Percentiles rank a stretch among this genome's conserved stretches.
Evolutionary conservation across 176 grass and related monocot species (phyloP).

Genomic region (Avena sativa): DNA sequence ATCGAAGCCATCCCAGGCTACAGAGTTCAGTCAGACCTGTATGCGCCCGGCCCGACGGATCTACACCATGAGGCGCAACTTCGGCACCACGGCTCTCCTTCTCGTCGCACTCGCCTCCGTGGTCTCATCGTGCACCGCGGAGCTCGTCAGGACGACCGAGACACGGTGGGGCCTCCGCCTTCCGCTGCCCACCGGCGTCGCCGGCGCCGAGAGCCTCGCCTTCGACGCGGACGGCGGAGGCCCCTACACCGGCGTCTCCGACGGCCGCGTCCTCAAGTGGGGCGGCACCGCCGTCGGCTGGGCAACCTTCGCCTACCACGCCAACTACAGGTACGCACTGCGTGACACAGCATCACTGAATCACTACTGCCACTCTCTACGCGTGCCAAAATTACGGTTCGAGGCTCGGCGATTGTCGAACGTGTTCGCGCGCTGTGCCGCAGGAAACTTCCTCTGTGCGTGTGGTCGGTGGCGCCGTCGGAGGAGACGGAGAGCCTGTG

Average conservation of each 20-base stretch:
- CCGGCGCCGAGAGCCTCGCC: constrained; percentile 49
- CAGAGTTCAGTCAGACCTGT: background rate
- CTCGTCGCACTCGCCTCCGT: background rate
- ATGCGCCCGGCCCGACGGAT: background rate
- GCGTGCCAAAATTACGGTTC: background rate
- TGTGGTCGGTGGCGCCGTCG: background rate
- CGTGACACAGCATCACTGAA: background rate
- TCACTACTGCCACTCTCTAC: background rate
- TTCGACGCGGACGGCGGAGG: constrained; percentile 40
- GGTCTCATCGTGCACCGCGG: background rate
- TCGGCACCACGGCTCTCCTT: background rate
- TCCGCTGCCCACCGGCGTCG: background rate
- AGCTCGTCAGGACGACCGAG: background rate
- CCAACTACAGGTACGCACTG: background rate
- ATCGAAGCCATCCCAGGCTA: background rate
- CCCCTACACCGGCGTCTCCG: constrained; percentile 82
- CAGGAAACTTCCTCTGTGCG: background rate
- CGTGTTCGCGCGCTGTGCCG: background rate
- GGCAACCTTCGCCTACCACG: constrained; percentile 27
- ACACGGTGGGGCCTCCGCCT: background rate
- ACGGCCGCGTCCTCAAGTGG: constrained; percentile 76
- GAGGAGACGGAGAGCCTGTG: constrained; percentile 16
- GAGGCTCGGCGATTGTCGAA: background rate
- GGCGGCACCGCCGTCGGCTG: constrained; percentile 50
- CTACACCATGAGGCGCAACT: background rate